Conservation (phyloP, 2,329 filamentous ascomycete genomes). For the Eutypa lata region DNA sequence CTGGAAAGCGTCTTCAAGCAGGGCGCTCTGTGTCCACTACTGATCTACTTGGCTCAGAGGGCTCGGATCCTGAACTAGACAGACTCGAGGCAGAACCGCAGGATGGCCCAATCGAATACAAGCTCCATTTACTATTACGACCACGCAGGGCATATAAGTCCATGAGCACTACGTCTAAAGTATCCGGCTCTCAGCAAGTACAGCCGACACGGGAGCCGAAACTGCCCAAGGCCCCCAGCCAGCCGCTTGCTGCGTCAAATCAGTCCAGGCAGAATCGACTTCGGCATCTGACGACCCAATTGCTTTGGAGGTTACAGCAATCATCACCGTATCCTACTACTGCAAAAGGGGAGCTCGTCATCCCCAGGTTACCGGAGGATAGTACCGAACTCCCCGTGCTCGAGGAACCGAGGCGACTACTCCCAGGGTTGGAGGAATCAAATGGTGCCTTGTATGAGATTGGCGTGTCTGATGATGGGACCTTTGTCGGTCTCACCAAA, state of each 20-base stretch:
- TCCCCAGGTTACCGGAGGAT: slow-evolving; percentile 72
- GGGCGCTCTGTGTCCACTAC: slow-evolving; percentile 31
- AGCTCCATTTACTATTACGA: slow-evolving; percentile 82
- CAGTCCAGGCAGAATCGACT: slow-evolving; percentile 80
- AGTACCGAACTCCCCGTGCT: slow-evolving; percentile 43
- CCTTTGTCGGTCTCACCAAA: slow-evolving; percentile 79
- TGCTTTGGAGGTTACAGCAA: slow-evolving; percentile 92
- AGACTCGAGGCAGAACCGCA: slow-evolving; percentile 88
- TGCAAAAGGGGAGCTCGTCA: slow-evolving; percentile 68
- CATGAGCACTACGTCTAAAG: slow-evolving; percentile 58
- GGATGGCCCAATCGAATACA: slow-evolving; percentile 93
- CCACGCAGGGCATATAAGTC: slow-evolving; percentile 70
- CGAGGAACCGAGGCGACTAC: slow-evolving; percentile 52
- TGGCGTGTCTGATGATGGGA: slow-evolving; percentile 91
- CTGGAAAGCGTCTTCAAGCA: slow-evolving; percentile 30
- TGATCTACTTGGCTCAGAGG: slow-evolving; percentile 23
- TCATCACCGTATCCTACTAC: slow-evolving; percentile 88
- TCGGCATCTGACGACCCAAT: slow-evolving; percentile 88
- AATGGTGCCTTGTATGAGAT: slow-evolving; percentile 94
- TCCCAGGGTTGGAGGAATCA: slow-evolving; percentile 86
- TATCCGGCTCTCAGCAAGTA: slow-evolving; percentile 29
- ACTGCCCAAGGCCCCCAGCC: slow-evolving; percentile 20
- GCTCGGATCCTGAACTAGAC: slow-evolving; percentile 40
- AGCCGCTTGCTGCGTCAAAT: slow-evolving; percentile 41
- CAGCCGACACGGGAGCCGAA: slow-evolving; percentile 24